Percentiles rank a stretch among this genome's conserved stretches.
Evolutionary conservation across 1,284 basidiomycete species (phyloP).

Genomic region (Phellinidium pouzarii): DNA sequence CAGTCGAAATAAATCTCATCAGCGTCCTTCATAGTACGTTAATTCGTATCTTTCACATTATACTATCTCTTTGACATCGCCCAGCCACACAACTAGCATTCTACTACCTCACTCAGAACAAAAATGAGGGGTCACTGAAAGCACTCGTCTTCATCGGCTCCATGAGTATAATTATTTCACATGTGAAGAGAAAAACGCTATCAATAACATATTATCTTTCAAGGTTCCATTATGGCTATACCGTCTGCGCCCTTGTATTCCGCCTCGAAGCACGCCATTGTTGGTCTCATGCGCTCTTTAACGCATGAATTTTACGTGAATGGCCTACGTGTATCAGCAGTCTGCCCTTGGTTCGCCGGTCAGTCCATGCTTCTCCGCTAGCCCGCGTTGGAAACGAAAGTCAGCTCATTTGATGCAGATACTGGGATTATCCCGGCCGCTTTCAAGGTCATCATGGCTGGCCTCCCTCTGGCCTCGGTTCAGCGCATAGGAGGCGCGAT

Average conservation of each 20-base stretch:
- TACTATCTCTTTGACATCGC: not conserved
- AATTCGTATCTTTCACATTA: not conserved
- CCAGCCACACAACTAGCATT: constrained; percentile 43
- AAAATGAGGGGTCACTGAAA: constrained; percentile 33
- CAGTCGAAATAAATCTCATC: constrained; percentile 47
- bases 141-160: constrained; percentile 49
- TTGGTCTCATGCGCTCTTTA: constrained; percentile 49
- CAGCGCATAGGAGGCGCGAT: constrained; percentile 45
- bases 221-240: constrained; percentile 46
- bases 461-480: constrained; percentile 45
- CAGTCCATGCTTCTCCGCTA: constrained; percentile 13
- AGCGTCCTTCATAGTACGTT: constrained; percentile 45
- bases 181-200: constrained; percentile 1
- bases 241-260: constrained; percentile 41
- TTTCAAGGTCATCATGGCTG: constrained; percentile 39
- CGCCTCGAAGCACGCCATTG: constrained; percentile 45
- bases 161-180: constrained; percentile 34
- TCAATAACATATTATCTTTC: constrained; percentile 10
- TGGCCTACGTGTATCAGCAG: constrained; percentile 40
- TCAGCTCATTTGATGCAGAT: constrained; percentile 27
- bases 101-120: constrained; percentile 40
- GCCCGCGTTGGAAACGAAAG: not conserved
- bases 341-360: constrained; percentile 53
- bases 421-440: constrained; percentile 39
- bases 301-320: constrained; percentile 29